Evolutionary conservation across 2,329 filamentous ascomycete genomes (phyloP).

Genomic region (Hymenoscyphus albidus): DNA sequence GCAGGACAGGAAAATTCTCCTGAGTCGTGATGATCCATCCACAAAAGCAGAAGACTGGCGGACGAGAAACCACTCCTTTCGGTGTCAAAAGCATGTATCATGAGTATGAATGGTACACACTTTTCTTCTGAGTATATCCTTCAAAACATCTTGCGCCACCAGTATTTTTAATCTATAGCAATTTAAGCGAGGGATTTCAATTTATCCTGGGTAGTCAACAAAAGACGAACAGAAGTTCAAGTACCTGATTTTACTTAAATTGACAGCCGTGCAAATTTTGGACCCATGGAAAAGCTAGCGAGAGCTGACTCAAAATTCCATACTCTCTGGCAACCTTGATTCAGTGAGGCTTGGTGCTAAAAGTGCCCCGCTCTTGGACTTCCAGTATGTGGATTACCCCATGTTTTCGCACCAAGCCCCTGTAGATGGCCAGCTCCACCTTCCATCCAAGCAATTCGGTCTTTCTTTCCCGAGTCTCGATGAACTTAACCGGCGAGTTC

Average conservation of each 20-base stretch:
- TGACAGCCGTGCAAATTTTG: neutral
- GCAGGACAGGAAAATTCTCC: conserved; percentile 11
- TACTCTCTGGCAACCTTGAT: neutral
- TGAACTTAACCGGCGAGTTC: neutral
- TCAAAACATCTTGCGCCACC: conserved; percentile 22
- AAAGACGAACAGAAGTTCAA: neutral
- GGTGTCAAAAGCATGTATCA: conserved; percentile 34
- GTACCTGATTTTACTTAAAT: neutral
- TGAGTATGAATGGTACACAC: conserved; percentile 37
- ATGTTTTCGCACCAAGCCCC: neutral
- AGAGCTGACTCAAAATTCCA: neutral
- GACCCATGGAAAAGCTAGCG: neutral
- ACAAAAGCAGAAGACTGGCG: neutral
- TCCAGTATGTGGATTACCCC: neutral
- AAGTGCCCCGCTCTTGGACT: neutral
- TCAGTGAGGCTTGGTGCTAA: neutral
- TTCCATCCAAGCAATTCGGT: neutral
- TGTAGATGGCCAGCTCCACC: neutral
- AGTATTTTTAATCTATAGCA: conserved; percentile 10
- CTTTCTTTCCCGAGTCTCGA: neutral
- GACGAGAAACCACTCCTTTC: neutral
- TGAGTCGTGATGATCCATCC: too few relatives aligned
- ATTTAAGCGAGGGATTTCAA: conserved; percentile 17
- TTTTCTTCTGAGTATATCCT: conserved; percentile 38
- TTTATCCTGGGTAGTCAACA: conserved; percentile 12